Base-by-base conservation (phyloP, 2,329 filamentous ascomycete genomes). In the Alternaria consortialis region DNA sequence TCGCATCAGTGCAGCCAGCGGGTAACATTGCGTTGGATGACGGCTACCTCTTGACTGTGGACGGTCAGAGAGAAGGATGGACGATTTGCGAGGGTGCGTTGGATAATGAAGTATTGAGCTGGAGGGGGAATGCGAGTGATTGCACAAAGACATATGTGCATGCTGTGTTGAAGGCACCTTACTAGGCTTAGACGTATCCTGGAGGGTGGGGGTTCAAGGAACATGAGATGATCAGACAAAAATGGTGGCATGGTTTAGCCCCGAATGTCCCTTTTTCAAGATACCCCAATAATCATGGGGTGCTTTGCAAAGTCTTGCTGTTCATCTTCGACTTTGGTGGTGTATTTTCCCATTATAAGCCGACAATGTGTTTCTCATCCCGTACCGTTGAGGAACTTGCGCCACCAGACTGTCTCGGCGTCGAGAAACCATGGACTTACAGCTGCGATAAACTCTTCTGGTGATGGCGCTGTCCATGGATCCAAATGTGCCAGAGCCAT, bases 91-190 rank as follows among this genome's bases (percentile, higher is more conserved):
- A 72, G 20, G 78, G 74, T 3, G 61, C 67, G 7, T 54, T 78
- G 34, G 69, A 66, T 15, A 63, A 73, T 59, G 62, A 64, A 9
- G 77, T 80, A 48, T 70, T 81, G 64, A 74, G 66, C 32, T 82
- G 77, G 77, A 79, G 77, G 40, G 78, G 78, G 5, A 72, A 66
- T 37, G 76, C 66, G 54, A 52, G 59, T 27, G 73, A 67, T n/a
- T 82, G 80, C 54, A 64, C 54, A 15, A 65, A 62, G 43, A 79
- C 77, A 7, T 81, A 74, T 69, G 65, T 82, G 29, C 79, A 81
- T 58, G 80, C 78, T 44, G 79, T 80, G 17, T 61, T 44, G 17
- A 66, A 68, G 40, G 69, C 77, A 42, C 80, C 79, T 8, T 82
- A 81, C 64, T 81, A 60, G 63, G n/a, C 9, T 5, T 32, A 3